Evolutionary conservation across 768 basidiomycete species (phyloP), one percentile per base, ranked within the genome.

Genomic region (Phaffia tasmanica): DNA sequence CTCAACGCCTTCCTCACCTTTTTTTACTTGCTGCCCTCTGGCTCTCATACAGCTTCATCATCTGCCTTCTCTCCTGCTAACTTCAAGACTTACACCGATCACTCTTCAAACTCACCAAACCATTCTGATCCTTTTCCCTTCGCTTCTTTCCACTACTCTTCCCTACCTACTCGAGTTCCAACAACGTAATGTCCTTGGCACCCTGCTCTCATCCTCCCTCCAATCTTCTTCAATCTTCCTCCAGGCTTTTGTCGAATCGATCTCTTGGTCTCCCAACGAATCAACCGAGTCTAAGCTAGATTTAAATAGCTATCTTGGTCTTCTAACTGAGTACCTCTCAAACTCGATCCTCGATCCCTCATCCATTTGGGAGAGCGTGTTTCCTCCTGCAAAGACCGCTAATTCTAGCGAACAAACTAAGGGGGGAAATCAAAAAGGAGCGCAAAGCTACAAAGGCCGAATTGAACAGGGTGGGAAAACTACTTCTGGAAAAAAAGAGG

Each of bases 21-120:
- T n/a, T 54, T 16, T n/a, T 18, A 27, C 53, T 54, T n/a, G 53
- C 53, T 21, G 1, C 0, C 46, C 29, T 62, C 15, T 19, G 23
- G 46, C 6, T 29, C 9, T 49, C n/a, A 23, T 14, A 6, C 67
- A 94, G 92, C 78, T 90, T 46, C 88, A 95, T 75, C 90, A 94
- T 76, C 77, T 87, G n/a, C 85, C 92, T 0, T 80, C 86, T 0
- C 80, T 95, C 19, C 83, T 90, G 62, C 79, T 88, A 42, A 88
- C 93, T 70, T 83, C 89, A 0, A 55, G 59, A 21, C 61, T 67
- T 18, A 61, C 60, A 5, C 18, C 61, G 7, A 27, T 55, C 56
- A 85, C 86, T 11, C 83, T 89, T 46, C 84, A 88, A 51, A 79
- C 92, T 57, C 86, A 85, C 14, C 74, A 80, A 32, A 80, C 83